Evolutionary conservation across 176 grass and related monocot genomes (phyloP).

Genomic region (Carex myosuroides): DNA sequence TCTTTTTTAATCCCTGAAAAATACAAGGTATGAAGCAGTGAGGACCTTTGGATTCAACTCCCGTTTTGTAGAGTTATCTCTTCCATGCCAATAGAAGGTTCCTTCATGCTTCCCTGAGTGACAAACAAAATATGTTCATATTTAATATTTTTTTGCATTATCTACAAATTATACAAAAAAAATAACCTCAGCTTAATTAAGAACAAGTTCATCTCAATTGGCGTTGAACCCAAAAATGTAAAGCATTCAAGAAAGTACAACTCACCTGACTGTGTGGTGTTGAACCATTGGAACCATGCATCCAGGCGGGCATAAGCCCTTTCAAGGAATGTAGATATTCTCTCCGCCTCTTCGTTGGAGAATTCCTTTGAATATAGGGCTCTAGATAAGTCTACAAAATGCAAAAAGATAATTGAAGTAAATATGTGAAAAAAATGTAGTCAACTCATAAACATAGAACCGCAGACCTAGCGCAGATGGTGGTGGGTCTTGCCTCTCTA

Average conservation of each 20-base stretch:
- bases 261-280: slow-evolving; percentile 76
- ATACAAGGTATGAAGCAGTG: slow-evolving; percentile 18
- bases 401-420: not conserved
- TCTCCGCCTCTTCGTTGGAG: slow-evolving; percentile 54
- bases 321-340: slow-evolving; percentile 70
- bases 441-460: not conserved
- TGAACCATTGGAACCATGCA: slow-evolving; percentile 99
- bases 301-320: slow-evolving; percentile 73
- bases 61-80: slow-evolving; percentile 63
- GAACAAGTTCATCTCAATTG: not conserved
- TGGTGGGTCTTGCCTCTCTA: too few species aligned
- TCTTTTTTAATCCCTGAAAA: not conserved
- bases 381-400: slow-evolving; percentile 60
- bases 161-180: not conserved
- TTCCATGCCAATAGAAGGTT: slow-evolving; percentile 99
- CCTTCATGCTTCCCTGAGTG: slow-evolving; percentile 55
- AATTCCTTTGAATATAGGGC: slow-evolving; percentile 50
- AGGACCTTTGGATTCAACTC: slow-evolving; percentile 94
- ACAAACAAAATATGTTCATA: not conserved
- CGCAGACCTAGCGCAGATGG: too few species aligned
- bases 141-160: not conserved
- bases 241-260: slow-evolving; percentile 8
- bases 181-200: slow-evolving; percentile 18
- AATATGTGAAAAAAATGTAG: not conserved
- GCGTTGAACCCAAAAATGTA: not conserved